These are phyloP conservation scores for Exophiala xenobiotica DNA, from an alignment of 2,329 filamentous ascomycete genomes.

Conservation along the genomic window DNA sequence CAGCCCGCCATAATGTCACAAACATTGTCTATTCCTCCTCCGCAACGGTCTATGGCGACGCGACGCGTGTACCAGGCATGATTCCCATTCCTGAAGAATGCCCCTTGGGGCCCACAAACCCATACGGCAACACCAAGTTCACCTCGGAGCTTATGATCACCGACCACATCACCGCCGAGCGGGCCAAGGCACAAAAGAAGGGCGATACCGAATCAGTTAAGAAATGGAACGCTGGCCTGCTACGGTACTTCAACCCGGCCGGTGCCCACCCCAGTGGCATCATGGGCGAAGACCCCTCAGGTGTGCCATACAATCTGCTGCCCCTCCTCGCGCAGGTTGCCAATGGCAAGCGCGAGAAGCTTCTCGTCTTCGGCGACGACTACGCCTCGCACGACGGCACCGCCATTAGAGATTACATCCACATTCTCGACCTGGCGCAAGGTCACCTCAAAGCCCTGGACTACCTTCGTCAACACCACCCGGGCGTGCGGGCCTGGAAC, in stretches of 20 bases:
- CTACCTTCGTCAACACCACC: slow-evolving; percentile 78
- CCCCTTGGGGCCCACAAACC: slow-evolving; percentile 94
- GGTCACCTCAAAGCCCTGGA: slow-evolving; percentile 88
- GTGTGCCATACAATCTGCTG: slow-evolving; percentile 92
- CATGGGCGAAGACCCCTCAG: slow-evolving; percentile 97
- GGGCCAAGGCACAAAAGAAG: slow-evolving; percentile 75
- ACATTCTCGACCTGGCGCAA: slow-evolving; percentile 83
- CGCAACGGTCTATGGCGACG: slow-evolving; percentile 96
- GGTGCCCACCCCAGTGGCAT: slow-evolving; percentile 92
- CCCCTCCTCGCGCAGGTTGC: slow-evolving; percentile 94
- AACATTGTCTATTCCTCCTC: slow-evolving; percentile 99
- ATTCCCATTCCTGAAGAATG: slow-evolving; percentile 97
- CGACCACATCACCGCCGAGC: slow-evolving; percentile 84
- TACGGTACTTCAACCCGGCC: slow-evolving; percentile 97
- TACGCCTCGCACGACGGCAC: slow-evolving; percentile 89
- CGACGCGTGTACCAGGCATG: slow-evolving; percentile 94
- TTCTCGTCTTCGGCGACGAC: slow-evolving; percentile 92
- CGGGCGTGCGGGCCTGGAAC: slow-evolving; percentile 95
- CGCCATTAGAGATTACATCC: slow-evolving; percentile 96
- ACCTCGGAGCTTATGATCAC: slow-evolving; percentile 89
- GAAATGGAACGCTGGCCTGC: slow-evolving; percentile 87
- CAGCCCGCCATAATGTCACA: slow-evolving; percentile 84
- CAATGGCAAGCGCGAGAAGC: slow-evolving; percentile 89
- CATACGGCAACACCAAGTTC: slow-evolving; percentile 95
- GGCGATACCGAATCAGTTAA: slow-evolving; percentile 69